These are phyloP conservation scores for Yarrowia osloensis DNA, from an alignment of 805 yeast genomes.

Conservation along the genomic window DNA sequence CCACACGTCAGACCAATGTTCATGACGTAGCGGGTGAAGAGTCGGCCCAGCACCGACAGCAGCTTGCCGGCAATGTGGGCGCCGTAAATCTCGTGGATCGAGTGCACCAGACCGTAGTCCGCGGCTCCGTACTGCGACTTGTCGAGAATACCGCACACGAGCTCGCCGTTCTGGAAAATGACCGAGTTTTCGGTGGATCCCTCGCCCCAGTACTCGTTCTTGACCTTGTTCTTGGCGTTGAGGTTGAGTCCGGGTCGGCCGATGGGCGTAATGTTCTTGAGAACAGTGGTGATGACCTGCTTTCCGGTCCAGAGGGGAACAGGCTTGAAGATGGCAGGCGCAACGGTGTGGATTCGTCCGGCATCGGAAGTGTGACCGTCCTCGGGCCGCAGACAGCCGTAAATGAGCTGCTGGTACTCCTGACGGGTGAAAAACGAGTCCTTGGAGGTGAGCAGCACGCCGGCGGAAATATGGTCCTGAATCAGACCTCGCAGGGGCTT, in stretches of 20 bases:
- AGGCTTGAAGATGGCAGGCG: conserved; percentile 89
- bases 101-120: conserved; percentile 93
- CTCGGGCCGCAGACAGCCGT: conserved; percentile 94
- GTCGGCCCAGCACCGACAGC: conserved; percentile 87
- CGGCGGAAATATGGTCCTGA: conserved; percentile 98
- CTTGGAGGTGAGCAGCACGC: conserved; percentile 96
- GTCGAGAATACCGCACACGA: conserved; percentile 89
- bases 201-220: conserved; percentile 91
- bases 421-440: conserved; percentile 90
- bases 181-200: conserved; percentile 85
- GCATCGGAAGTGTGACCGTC: conserved; percentile 79
- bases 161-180: conserved; percentile 80
- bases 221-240: conserved; percentile 80
- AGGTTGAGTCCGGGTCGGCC: conserved; percentile 91
- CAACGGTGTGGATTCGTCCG: conserved; percentile 66
- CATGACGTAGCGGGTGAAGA: conserved; percentile 91
- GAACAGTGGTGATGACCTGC: conserved; percentile 89
- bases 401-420: conserved; percentile 87
- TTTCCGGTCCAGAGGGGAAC: conserved; percentile 96
- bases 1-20: conserved; percentile 97
- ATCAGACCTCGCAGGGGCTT: conserved; percentile 97
- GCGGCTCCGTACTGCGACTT: conserved; percentile 99
- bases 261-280: conserved; percentile 83
- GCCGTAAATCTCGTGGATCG: conserved; percentile 94
- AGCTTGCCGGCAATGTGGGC: conserved; percentile 70